Conservation (phyloP, 805 yeast species). For the Wickerhamomyces hampshirensis region DNA sequence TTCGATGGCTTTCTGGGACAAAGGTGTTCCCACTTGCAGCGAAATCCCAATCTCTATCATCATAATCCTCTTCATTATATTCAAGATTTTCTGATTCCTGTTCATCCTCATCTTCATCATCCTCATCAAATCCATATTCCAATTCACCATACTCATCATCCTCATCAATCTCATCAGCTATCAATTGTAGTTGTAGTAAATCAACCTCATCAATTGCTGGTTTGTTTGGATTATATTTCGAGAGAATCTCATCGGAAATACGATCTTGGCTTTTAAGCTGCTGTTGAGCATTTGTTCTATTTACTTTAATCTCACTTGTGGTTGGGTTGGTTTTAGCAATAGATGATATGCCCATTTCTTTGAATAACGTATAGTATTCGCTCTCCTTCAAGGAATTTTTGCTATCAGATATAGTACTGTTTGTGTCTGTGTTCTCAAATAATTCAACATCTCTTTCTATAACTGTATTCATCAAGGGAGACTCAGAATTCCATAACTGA, state of each 20-base stretch:
- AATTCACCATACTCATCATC: slow-evolving; percentile 38
- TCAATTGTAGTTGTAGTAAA: slow-evolving; percentile 46
- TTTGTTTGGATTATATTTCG: slow-evolving; percentile 3
- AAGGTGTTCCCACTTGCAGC: slow-evolving; percentile 6
- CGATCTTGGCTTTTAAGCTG: background rate
- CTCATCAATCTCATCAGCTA: slow-evolving; percentile 44
- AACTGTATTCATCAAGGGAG: background rate
- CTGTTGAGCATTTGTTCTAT: background rate
- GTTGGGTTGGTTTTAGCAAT: no score
- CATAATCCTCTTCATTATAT: slow-evolving; percentile 33
- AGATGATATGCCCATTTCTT: slow-evolving; percentile 16
- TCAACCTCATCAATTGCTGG: slow-evolving; percentile 39
- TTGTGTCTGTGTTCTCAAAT: no score
- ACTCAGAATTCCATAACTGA: no score
- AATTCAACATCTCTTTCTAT: slow-evolving; percentile 1
- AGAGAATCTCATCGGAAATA: background rate
- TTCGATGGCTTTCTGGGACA: slow-evolving; percentile 19
- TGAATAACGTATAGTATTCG: slow-evolving; percentile 9
- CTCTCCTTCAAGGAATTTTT: no score
- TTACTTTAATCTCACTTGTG: background rate
- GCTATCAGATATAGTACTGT: no score
- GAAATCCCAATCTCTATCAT: slow-evolving; percentile 19
- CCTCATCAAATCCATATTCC: slow-evolving; percentile 26
- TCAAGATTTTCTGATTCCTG: slow-evolving; percentile 31
- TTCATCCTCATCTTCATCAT: slow-evolving; percentile 30